A percentile compares a stretch with the other conserved stretches of the same genome.
Evolutionary conservation across 2,329 filamentous ascomycete genomes (phyloP).

Genomic region (Calycina herbarum): DNA sequence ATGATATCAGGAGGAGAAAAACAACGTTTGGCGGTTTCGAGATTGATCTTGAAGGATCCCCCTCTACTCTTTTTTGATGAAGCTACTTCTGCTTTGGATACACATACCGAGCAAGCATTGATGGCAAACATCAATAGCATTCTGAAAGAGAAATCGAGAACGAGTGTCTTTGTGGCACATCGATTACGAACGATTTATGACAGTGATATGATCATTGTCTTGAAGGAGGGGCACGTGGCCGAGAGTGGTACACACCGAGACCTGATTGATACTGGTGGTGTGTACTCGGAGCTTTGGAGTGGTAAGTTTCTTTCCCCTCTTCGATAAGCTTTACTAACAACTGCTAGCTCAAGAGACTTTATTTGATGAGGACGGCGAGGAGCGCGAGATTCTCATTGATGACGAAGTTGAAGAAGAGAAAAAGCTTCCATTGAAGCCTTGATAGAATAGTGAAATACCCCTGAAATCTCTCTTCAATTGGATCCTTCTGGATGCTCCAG

Average conservation of each 20-base stretch:
- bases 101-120: slow-evolving; percentile 87
- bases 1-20: slow-evolving; percentile 98
- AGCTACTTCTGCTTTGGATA: slow-evolving; percentile 88
- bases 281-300: slow-evolving; percentile 91
- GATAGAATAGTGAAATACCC: not conserved
- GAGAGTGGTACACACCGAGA: slow-evolving; percentile 87
- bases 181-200: slow-evolving; percentile 91
- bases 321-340: slow-evolving; percentile 19
- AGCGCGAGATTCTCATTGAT: slow-evolving; percentile 35
- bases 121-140: slow-evolving; percentile 93
- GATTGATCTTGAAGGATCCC: slow-evolving; percentile 84
- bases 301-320: slow-evolving; percentile 51
- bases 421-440: not conserved
- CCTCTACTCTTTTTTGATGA: slow-evolving; percentile 93
- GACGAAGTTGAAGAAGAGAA: slow-evolving; percentile 1
- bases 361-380: slow-evolving; percentile 49
- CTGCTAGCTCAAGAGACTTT: slow-evolving; percentile 61
- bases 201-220: slow-evolving; percentile 87
- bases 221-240: slow-evolving; percentile 80
- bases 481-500: not conserved
- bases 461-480: not conserved
- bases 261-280: slow-evolving; percentile 72
- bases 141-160: slow-evolving; percentile 80
- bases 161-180: slow-evolving; percentile 94
- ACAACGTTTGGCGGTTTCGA: slow-evolving; percentile 81